These are phyloP conservation scores for Fusarium solani-melongenae DNA, from an alignment of 2,329 filamentous ascomycete species.

Conservation along the genomic window DNA sequence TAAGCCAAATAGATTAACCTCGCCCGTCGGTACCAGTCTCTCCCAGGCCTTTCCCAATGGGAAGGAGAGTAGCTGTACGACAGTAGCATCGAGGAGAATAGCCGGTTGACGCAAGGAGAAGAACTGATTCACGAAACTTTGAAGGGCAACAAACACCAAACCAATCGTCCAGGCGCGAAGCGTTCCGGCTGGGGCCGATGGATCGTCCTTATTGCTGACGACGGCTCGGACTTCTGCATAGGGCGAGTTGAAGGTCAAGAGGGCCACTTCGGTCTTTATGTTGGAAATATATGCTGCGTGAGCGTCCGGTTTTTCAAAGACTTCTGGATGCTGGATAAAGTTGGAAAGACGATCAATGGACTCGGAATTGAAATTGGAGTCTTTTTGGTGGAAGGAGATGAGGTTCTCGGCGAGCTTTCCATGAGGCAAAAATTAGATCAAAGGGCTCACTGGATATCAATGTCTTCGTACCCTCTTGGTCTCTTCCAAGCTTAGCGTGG, in stretches of 20 bases:
- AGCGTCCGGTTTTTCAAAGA: constrained; percentile 51
- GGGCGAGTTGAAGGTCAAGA: constrained; percentile 65
- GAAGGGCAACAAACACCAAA: constrained; percentile 57
- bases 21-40: constrained; percentile 56
- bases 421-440: background rate
- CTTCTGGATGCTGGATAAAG: constrained; percentile 34
- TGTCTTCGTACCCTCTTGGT: background rate
- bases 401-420: constrained; percentile 25
- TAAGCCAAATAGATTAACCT: constrained; percentile 54
- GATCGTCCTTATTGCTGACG: constrained; percentile 65
- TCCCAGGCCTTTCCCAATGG: constrained; percentile 59
- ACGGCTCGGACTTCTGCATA: constrained; percentile 67
- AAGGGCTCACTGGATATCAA: background rate
- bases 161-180: constrained; percentile 64
- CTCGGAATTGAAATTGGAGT: constrained; percentile 35
- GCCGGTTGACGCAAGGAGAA: constrained; percentile 65
- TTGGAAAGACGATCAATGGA: constrained; percentile 21
- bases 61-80: constrained; percentile 63
- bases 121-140: constrained; percentile 64
- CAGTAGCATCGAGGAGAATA: constrained; percentile 61
- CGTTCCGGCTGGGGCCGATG: constrained; percentile 61
- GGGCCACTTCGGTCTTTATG: constrained; percentile 63
- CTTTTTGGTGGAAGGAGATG: constrained; percentile 29
- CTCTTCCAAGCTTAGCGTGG: background rate
- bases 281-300: constrained; percentile 56